Percentiles rank a stretch among this genome's conserved stretches.
These are phyloP conservation scores for Pestalotiopsis sp. DNA, from an alignment of 2,329 filamentous ascomycete species.

Conservation along the genomic window DNA sequence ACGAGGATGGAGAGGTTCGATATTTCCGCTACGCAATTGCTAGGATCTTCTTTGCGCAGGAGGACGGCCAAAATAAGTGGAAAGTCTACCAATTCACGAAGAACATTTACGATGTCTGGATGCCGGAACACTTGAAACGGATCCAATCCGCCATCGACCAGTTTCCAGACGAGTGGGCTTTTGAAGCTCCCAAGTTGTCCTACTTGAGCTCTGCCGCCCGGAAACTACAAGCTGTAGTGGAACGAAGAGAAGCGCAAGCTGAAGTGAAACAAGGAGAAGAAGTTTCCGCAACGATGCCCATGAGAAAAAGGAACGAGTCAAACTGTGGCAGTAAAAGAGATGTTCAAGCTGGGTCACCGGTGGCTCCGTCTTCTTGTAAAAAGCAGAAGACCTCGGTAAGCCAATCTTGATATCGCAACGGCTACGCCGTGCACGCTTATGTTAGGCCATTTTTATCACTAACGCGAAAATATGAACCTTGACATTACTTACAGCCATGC, in stretches of 20 bases:
- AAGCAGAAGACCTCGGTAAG: constrained; percentile 5
- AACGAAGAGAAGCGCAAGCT: neutral
- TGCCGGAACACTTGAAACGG: constrained; percentile 35
- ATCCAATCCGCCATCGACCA: constrained; percentile 39
- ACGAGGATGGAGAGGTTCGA: constrained; percentile 33
- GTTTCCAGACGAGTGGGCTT: constrained; percentile 21
- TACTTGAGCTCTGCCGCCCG: constrained; percentile 4
- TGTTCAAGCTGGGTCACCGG: neutral
- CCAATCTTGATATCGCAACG: neutral
- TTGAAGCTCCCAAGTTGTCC: constrained; percentile 12
- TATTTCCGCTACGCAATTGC: constrained; percentile 41
- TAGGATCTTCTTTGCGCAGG: constrained; percentile 31
- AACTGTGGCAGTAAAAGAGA: neutral
- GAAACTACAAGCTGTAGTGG: neutral
- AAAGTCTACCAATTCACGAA: constrained; percentile 36
- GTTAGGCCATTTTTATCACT: neutral
- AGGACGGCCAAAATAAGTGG: constrained; percentile 37
- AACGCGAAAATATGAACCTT: neutral
- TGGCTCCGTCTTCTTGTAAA: constrained; percentile 1
- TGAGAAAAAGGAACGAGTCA: neutral
- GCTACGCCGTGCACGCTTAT: neutral
- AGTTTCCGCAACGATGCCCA: neutral
- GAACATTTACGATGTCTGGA: constrained; percentile 38
- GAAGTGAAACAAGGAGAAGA: neutral
- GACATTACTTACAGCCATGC: neutral